These are phyloP conservation scores for Nothophaeocryptopus gaeumannii DNA, from an alignment of 2,329 filamentous ascomycete genomes.

Conservation along the genomic window DNA sequence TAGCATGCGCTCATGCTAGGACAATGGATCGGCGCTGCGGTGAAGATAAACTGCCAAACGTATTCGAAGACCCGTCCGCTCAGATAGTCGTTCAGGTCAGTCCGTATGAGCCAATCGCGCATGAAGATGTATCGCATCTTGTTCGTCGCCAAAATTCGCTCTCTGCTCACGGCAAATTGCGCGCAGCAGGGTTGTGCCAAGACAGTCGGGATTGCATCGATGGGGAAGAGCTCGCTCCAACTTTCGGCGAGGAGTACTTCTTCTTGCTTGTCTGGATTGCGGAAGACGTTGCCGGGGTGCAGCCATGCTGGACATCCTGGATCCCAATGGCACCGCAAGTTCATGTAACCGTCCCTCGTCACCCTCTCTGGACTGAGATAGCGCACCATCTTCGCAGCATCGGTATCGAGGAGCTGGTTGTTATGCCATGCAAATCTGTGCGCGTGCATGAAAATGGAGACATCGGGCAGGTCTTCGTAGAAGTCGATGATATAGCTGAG, in stretches of 20 bases:
- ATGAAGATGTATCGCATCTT: slow-evolving; percentile 55
- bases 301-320: slow-evolving; percentile 57
- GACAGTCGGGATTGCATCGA: slow-evolving; percentile 47
- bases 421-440: slow-evolving; percentile 60
- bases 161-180: slow-evolving; percentile 60
- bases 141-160: slow-evolving; percentile 55
- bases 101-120: slow-evolving; percentile 61
- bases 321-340: slow-evolving; percentile 55
- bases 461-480: slow-evolving; percentile 58
- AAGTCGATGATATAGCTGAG: slow-evolving; percentile 61
- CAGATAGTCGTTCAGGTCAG: slow-evolving; percentile 54
- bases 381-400: slow-evolving; percentile 46
- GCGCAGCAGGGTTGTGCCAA: slow-evolving; percentile 63
- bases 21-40: slow-evolving; percentile 49
- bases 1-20: slow-evolving; percentile 57
- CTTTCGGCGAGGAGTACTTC: slow-evolving; percentile 44
- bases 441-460: slow-evolving; percentile 61
- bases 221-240: slow-evolving; percentile 50
- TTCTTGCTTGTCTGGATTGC: slow-evolving; percentile 41
- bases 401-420: slow-evolving; percentile 48
- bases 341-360: slow-evolving; percentile 52
- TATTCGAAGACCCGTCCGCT: slow-evolving; percentile 63
- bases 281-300: slow-evolving; percentile 43
- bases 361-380: slow-evolving; percentile 48
- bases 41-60: slow-evolving; percentile 63